phyloP scores from a whole-genome alignment of 306 rosid genomes.

The Corylus heterophylla region DNA sequence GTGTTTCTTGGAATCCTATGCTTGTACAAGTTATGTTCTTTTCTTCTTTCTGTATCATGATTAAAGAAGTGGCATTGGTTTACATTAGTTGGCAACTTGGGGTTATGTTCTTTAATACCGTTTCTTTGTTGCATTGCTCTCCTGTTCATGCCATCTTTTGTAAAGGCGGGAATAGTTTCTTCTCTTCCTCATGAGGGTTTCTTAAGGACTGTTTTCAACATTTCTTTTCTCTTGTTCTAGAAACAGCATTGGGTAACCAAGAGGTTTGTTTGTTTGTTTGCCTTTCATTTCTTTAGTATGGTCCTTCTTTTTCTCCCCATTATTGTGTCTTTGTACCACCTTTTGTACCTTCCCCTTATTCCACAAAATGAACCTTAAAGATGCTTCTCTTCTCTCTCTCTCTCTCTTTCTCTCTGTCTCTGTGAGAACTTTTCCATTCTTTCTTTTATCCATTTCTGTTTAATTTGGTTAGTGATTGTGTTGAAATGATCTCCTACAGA shows the following conservation, averaged over 20 bases:
- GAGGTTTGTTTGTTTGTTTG: neutral
- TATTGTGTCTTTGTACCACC: neutral
- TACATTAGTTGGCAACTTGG: conserved; percentile 16
- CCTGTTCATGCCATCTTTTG: neutral
- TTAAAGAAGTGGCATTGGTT: neutral
- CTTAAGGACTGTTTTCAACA: conserved; percentile 20
- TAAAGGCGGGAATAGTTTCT: conserved; percentile 13
- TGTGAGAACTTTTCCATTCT: neutral
- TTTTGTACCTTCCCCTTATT: neutral
- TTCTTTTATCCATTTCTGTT: neutral
- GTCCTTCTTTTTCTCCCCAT: neutral
- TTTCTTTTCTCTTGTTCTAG: neutral
- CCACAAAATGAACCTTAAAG: neutral
- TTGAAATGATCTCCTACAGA: neutral
- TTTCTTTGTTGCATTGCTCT: conserved; percentile 18
- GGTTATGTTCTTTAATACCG: conserved; percentile 11
- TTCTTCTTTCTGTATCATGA: conserved; percentile 34
- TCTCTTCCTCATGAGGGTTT: neutral
- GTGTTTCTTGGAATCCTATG: neutral
- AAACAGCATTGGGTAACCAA: neutral
- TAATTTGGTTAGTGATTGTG: neutral
- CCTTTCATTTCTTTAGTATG: neutral
- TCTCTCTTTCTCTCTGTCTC: neutral
- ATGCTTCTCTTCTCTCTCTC: neutral
- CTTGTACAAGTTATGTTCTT: conserved; percentile 23